Evolutionary conservation across 495 filamentous ascomycete genomes (phyloP), one percentile per base, ranked within the genome.

Genomic region (Chaetomidium leptoderma): DNA sequence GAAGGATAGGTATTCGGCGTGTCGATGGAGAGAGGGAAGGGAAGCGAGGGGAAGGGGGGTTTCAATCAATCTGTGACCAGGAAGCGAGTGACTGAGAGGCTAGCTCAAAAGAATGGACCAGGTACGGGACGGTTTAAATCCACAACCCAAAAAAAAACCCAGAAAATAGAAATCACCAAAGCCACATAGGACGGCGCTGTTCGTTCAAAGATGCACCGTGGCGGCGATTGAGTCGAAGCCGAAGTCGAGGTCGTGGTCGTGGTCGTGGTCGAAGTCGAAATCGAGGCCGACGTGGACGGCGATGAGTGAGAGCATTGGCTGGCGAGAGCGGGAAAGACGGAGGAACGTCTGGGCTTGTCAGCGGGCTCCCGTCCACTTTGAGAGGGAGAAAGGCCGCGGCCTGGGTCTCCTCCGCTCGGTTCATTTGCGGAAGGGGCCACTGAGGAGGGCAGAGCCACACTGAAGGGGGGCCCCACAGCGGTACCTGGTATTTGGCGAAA

Each of bases 21-120:
- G 44, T 29, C 30, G 30, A n/a, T 49, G 4, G 13, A 10, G 33
- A 16, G 39, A 33, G 14, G 6, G 49, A 52, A 24, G 14, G 35
- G 17, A 19, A n/a, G n/a, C n/a, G 13, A 10, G 33, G 16, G 39
- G 48, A 14, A 2, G 49, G 40, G 35, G 14, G 35, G 17, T 13
- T 27, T 40, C 40, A 59, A 58, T 43, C 43, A 59, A 46, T 36
- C 40, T 36, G 37, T 10, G 33, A 47, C 36, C 32, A 29, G n/a
- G 49, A 76, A 79, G 76, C 75, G 76, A 79, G 74, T 72, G 76
- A 73, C 73, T 66, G 63, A 61, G 75, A 77, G 76, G 69, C 76
- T 78, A 76, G 75, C 75, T 78, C 76, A 65, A 70, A 67, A 58
- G 71, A 76, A 73, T 59, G 66, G 59, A 71, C 71, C 55, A 63